Conservation (phyloP, 2,329 filamentous ascomycete species). For the Tolypocladium pustulatum region DNA sequence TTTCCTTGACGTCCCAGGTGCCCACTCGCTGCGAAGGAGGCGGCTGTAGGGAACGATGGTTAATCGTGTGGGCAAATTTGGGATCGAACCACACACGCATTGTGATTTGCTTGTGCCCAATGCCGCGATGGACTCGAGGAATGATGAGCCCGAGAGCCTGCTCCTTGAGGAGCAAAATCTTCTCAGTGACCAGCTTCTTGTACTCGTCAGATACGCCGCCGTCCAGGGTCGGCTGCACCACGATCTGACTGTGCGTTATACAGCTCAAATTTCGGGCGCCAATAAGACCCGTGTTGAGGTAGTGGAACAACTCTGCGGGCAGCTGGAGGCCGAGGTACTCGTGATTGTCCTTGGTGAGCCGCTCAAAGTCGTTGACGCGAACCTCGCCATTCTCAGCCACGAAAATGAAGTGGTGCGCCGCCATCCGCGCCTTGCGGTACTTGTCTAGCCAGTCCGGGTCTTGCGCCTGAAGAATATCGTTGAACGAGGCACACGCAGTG, state of each 20-base stretch:
- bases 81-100: conserved; percentile 79
- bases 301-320: conserved; percentile 82
- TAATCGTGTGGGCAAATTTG: conserved; percentile 56
- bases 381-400: conserved; percentile 70
- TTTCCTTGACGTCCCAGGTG: conserved; percentile 66
- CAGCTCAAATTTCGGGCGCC: conserved; percentile 70
- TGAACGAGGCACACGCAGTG: conserved; percentile 64
- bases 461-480: conserved; percentile 64
- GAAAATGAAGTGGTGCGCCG: conserved; percentile 78
- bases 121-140: conserved; percentile 71
- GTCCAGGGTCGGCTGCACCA: conserved; percentile 76
- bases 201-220: conserved; percentile 74
- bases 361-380: conserved; percentile 60
- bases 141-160: conserved; percentile 70
- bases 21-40: conserved; percentile 35
- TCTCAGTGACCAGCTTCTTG: conserved; percentile 62
- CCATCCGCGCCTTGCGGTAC: conserved; percentile 77
- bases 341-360: conserved; percentile 73
- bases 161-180: conserved; percentile 65
- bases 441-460: conserved; percentile 72
- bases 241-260: conserved; percentile 69
- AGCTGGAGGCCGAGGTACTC: conserved; percentile 85
- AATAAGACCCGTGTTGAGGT: conserved; percentile 75
- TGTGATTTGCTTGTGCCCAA: conserved; percentile 67
- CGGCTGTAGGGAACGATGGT: conserved; percentile 40